Percentiles rank a stretch among this genome's conserved stretches.
Evolutionary conservation across 331 rosid genomes (phyloP).

Genomic region (Phaseolus coccineus): DNA sequence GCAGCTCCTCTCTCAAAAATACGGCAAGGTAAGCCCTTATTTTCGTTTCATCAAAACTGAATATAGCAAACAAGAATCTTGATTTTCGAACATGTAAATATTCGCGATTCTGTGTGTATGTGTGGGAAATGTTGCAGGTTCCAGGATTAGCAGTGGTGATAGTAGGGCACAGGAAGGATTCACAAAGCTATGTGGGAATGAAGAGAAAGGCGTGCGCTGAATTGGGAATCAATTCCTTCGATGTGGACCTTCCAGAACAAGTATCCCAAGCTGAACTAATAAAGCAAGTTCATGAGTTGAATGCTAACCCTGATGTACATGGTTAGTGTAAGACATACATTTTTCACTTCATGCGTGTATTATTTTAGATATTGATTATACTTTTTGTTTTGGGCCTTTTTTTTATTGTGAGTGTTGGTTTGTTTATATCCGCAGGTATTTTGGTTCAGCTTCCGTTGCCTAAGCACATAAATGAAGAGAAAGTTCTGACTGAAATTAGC

Average conservation of each 20-base stretch:
- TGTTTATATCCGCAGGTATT: slow-evolving; percentile 64
- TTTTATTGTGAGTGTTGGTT: slow-evolving; percentile 24
- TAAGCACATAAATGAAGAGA: slow-evolving; percentile 86
- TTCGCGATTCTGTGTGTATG: not conserved
- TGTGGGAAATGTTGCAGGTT: slow-evolving; percentile 52
- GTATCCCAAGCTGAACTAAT: slow-evolving; percentile 68
- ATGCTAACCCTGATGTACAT: slow-evolving; percentile 75
- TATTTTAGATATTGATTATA: not conserved
- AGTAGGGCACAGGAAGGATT: slow-evolving; percentile 88
- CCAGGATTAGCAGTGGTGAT: slow-evolving; percentile 95
- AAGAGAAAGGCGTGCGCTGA: slow-evolving; percentile 92
- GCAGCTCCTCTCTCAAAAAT: slow-evolving; percentile 61
- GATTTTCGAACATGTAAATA: not conserved
- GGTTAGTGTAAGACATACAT: slow-evolving; percentile 47
- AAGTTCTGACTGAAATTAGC: slow-evolving; percentile 79
- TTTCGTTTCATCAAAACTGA: not conserved
- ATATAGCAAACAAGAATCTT: not conserved
- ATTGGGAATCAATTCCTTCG: slow-evolving; percentile 82
- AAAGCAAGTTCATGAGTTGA: slow-evolving; percentile 67
- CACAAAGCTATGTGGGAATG: slow-evolving; percentile 81
- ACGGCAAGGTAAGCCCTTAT: slow-evolving; percentile 65
- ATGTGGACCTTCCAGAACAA: slow-evolving; percentile 77
- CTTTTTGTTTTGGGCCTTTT: not conserved
- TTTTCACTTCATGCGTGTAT: not conserved
- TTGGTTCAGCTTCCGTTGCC: slow-evolving; percentile 96